These are phyloP conservation scores for Microdochium trichocladiopsis DNA, from an alignment of 2,329 filamentous ascomycete genomes.

Conservation along the genomic window DNA sequence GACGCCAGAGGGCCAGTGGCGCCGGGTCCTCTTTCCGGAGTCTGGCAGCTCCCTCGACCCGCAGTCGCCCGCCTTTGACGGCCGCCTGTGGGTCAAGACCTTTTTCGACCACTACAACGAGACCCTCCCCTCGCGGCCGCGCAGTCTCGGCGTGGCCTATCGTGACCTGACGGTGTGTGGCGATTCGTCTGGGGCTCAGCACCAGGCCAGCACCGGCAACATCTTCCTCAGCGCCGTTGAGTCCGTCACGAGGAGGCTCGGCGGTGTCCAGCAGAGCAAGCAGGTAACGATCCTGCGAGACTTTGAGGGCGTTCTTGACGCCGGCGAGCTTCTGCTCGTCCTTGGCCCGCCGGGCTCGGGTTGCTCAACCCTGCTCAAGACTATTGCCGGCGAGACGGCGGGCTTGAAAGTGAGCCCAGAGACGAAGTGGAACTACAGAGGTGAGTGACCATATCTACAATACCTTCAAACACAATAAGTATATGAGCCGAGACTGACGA, in stretches of 20 bases:
- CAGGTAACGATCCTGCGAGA: neutral
- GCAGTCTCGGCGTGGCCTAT: neutral
- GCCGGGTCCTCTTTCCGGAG: neutral
- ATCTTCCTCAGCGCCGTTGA: neutral
- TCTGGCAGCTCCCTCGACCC: neutral
- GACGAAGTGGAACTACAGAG: neutral
- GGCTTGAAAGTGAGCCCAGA: neutral
- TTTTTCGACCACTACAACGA: neutral
- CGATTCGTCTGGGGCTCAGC: neutral
- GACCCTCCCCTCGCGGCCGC: too few relatives aligned
- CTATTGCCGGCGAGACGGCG: neutral
- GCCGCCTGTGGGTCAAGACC: neutral
- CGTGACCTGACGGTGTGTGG: neutral
- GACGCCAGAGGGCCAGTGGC: neutral
- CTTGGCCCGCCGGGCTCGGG: constrained; percentile 38
- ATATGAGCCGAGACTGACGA: too few relatives aligned
- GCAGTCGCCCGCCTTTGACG: neutral
- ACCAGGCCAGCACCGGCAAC: neutral
- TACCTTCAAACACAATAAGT: neutral
- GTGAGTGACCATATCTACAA: too few relatives aligned
- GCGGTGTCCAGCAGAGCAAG: neutral
- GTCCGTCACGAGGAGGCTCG: neutral
- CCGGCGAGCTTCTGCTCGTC: constrained; percentile 43
- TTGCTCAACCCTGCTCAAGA: constrained; percentile 50
- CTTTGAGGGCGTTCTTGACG: neutral